phyloP scores from a whole-genome alignment of 1,284 basidiomycete genomes.

The Mycena citricolor region DNA sequence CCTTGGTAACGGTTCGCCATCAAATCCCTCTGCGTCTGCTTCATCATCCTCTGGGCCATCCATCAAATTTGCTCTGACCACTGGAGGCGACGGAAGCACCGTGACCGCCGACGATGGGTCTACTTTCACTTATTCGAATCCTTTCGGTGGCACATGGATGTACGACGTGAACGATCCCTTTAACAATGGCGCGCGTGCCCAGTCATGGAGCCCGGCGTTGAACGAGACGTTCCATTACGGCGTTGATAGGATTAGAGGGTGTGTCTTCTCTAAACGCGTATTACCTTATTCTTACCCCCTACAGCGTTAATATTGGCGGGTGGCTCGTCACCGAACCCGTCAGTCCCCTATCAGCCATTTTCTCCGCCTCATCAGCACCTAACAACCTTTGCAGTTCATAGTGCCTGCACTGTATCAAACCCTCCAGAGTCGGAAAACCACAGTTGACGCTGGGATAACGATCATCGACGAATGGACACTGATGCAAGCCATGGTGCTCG shows the following conservation, averaged over 20 bases:
- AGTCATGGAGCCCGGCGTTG: slow-evolving; percentile 81
- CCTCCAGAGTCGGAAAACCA: slow-evolving; percentile 53
- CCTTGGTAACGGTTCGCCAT: slow-evolving; percentile 8
- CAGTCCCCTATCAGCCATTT: slow-evolving; percentile 16
- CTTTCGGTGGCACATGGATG: slow-evolving; percentile 66
- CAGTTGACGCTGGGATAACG: slow-evolving; percentile 42
- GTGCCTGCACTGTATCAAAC: slow-evolving; percentile 80
- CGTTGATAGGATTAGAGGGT: slow-evolving; percentile 75
- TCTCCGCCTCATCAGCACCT: slow-evolving; percentile 3
- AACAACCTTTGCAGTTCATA: slow-evolving; percentile 38
- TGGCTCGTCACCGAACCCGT: slow-evolving; percentile 93
- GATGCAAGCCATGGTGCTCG: slow-evolving; percentile 50
- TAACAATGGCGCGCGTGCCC: slow-evolving; percentile 74
- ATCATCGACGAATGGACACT: slow-evolving; percentile 88
- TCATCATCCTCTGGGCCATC: slow-evolving; percentile 21
- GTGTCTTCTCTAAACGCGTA: slow-evolving; percentile 26
- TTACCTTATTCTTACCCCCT: slow-evolving; percentile 9
- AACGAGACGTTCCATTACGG: slow-evolving; percentile 85
- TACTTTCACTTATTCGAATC: slow-evolving; percentile 64
- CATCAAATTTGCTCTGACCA: slow-evolving; percentile 39
- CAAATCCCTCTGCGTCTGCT: slow-evolving; percentile 18
- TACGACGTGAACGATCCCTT: slow-evolving; percentile 76
- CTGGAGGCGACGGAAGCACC: slow-evolving; percentile 67
- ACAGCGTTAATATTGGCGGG: slow-evolving; percentile 88
- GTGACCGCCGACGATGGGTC: slow-evolving; percentile 59